A percentile compares a stretch with the other conserved stretches of the same genome.
Conservation (phyloP, 306 rosid genomes). For the Lupinus albus region DNA sequence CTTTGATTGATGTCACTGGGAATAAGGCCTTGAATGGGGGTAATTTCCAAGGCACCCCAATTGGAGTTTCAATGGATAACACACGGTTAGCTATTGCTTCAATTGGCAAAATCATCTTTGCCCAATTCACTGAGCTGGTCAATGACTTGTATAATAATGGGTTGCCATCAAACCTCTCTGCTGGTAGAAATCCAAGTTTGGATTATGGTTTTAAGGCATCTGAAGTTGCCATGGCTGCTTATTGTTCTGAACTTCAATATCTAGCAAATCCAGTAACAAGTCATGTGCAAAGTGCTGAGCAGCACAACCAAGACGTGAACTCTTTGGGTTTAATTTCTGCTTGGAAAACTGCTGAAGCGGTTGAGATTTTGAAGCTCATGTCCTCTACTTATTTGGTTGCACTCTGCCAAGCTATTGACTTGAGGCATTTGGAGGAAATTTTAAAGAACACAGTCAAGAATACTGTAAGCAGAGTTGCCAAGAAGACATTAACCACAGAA, state of each 20-base stretch:
- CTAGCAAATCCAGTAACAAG: slow-evolving; percentile 47
- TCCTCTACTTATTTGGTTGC: slow-evolving; percentile 52
- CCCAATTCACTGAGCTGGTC: slow-evolving; percentile 52
- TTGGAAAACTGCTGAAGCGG: slow-evolving; percentile 48
- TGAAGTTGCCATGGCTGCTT: slow-evolving; percentile 58
- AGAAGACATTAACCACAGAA: too few species aligned
- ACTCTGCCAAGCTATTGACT: slow-evolving; percentile 59
- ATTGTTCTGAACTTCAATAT: slow-evolving; percentile 54
- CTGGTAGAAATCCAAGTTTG: slow-evolving; percentile 52
- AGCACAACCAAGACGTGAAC: slow-evolving; percentile 59
- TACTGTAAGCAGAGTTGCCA: slow-evolving; percentile 31
- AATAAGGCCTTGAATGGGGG: slow-evolving; percentile 48
- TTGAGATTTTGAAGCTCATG: slow-evolving; percentile 55
- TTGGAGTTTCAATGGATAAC: slow-evolving; percentile 60
- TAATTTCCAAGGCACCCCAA: slow-evolving; percentile 58
- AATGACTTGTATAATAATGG: slow-evolving; percentile 54
- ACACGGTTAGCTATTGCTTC: slow-evolving; percentile 51
- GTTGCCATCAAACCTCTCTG: slow-evolving; percentile 51
- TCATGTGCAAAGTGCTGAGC: slow-evolving; percentile 57
- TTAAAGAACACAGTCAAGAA: slow-evolving; percentile 38
- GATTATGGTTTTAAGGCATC: slow-evolving; percentile 58
- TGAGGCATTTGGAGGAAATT: slow-evolving; percentile 57
- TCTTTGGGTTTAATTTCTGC: slow-evolving; percentile 58
- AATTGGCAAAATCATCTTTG: slow-evolving; percentile 57
- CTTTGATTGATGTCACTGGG: slow-evolving; percentile 47